A percentile compares a stretch with the other conserved stretches of the same genome.
Conservation (phyloP, 129 eudicot species). For the Flaveria robusta region DNA sequence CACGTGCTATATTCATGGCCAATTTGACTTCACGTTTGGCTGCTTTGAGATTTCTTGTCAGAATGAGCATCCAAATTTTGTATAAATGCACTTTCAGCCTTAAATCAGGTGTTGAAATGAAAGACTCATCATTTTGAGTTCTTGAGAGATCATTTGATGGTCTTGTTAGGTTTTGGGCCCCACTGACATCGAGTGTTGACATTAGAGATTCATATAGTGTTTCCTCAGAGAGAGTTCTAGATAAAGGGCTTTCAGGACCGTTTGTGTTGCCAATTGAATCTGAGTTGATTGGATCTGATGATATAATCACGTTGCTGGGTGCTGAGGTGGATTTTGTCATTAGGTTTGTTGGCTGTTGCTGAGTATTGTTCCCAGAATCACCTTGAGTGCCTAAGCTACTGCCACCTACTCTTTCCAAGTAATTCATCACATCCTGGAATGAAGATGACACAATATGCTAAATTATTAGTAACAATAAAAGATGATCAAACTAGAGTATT, state of each 20-base stretch:
- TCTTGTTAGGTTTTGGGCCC: constrained; percentile 55
- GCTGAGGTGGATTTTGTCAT: constrained; percentile 61
- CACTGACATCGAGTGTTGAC: constrained; percentile 64
- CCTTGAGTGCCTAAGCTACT: constrained; percentile 53
- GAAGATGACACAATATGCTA: neutral
- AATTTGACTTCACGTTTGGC: constrained; percentile 90
- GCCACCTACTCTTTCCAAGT: constrained; percentile 65
- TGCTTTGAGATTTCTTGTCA: constrained; percentile 76
- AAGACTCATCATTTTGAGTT: constrained; percentile 57
- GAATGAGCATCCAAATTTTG: constrained; percentile 70
- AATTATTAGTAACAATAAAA: neutral
- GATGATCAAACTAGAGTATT: neutral
- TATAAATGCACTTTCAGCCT: constrained; percentile 76
- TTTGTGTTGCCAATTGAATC: constrained; percentile 49
- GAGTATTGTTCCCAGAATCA: constrained; percentile 61
- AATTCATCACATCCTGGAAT: constrained; percentile 78
- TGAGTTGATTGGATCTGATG: constrained; percentile 48
- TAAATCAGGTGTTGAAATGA: constrained; percentile 53
- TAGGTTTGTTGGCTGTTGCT: constrained; percentile 44
- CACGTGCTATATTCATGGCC: constrained; percentile 84
- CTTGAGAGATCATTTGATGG: constrained; percentile 50
- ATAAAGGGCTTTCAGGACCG: constrained; percentile 63
- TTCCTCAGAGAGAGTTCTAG: constrained; percentile 80
- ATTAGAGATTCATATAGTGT: constrained; percentile 65
- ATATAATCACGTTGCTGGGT: constrained; percentile 46